Evolutionary conservation across 2,329 filamentous ascomycete genomes (phyloP).

Genomic region (Mycogone perniciosa): DNA sequence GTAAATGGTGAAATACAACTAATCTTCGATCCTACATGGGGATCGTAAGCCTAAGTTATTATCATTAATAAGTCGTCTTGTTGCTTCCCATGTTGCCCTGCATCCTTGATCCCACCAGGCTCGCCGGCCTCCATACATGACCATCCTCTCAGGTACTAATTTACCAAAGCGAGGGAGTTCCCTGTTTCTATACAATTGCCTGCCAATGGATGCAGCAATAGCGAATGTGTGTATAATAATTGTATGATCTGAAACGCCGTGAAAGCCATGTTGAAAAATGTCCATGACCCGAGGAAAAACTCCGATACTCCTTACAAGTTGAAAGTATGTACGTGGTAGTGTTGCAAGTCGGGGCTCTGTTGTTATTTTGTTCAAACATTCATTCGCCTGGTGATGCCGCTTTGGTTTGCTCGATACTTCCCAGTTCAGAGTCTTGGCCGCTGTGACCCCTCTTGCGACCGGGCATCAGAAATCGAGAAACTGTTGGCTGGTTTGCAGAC

Average conservation of each 20-base stretch:
- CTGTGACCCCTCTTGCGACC: conserved; percentile 62
- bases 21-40: no score
- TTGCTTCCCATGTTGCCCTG: no score
- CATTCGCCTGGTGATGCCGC: conserved; percentile 16
- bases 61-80: not conserved
- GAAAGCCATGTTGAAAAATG: conserved; percentile 1
- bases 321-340: conserved; percentile 8
- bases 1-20: no score
- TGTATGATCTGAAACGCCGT: conserved; percentile 10
- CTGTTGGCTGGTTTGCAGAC: conserved; percentile 28
- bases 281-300: conserved; percentile 7
- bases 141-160: not conserved
- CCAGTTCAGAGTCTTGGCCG: conserved; percentile 65
- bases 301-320: conserved; percentile 2
- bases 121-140: not conserved
- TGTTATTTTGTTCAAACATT: conserved; percentile 3
- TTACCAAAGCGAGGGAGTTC: not conserved
- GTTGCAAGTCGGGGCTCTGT: not conserved
- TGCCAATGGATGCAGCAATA: conserved; percentile 1
- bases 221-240: not conserved
- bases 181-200: not conserved
- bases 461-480: conserved; percentile 58
- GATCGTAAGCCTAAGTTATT: not conserved
- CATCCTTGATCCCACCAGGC: not conserved
- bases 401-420: conserved; percentile 48